Percentiles rank a stretch among this genome's conserved stretches.
phyloP scores from a whole-genome alignment of 345 rosid species.

The Corchorus capsularis region DNA sequence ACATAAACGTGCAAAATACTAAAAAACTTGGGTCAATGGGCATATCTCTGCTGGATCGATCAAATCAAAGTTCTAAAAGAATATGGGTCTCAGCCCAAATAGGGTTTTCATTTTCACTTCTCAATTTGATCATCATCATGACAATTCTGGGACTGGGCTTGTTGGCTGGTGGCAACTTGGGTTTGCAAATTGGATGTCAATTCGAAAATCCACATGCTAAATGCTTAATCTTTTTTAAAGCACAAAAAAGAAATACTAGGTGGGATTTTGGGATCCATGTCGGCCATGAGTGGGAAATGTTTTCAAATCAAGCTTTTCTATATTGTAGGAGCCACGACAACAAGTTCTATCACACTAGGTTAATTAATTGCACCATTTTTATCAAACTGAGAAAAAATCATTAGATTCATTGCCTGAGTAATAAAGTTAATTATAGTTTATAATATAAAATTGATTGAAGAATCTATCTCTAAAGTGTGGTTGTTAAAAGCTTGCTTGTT shows the following conservation, averaged over 20 bases:
- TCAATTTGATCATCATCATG: not conserved
- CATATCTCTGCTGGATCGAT: not conserved
- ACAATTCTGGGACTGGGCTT: not conserved
- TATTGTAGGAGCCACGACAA: constrained; percentile 4
- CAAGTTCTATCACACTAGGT: not conserved
- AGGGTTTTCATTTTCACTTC: not conserved
- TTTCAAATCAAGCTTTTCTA: not conserved
- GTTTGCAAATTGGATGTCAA: not conserved
- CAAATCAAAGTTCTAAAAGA: not conserved
- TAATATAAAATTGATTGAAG: not conserved
- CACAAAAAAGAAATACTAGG: not conserved
- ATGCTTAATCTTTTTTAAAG: not conserved
- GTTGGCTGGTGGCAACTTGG: too few relatives aligned
- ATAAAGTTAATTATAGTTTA: not conserved
- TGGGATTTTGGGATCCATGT: not conserved
- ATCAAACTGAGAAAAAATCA: not conserved
- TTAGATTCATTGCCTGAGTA: not conserved
- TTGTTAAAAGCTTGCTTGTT: not conserved
- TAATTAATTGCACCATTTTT: not conserved
- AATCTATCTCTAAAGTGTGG: not conserved
- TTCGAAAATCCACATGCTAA: not conserved
- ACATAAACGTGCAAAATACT: not conserved
- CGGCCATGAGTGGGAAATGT: not conserved
- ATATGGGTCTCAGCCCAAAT: not conserved
- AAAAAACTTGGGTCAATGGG: not conserved